A percentile compares a stretch with the other conserved stretches of the same genome.
These are phyloP conservation scores for Penicillium vulpinum DNA, from an alignment of 2,329 filamentous ascomycete genomes.

Conservation along the genomic window DNA sequence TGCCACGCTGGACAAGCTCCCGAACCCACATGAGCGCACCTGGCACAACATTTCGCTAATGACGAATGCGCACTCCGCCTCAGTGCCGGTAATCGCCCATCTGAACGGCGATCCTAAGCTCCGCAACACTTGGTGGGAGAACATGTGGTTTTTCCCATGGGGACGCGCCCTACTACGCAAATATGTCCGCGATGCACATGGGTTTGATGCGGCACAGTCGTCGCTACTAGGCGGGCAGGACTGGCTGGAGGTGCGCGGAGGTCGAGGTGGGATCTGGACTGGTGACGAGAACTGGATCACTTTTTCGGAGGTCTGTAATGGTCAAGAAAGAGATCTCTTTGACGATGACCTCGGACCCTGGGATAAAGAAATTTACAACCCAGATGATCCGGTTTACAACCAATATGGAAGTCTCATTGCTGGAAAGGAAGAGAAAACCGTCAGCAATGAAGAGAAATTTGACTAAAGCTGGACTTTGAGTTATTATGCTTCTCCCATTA, in stretches of 20 bases:
- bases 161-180: conserved; percentile 52
- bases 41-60: conserved; percentile 49
- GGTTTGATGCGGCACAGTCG: conserved; percentile 44
- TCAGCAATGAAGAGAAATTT: conserved; percentile 3
- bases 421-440: conserved; percentile 30
- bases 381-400: conserved; percentile 39
- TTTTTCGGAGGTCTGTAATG: conserved; percentile 51
- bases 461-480: background rate
- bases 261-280: conserved; percentile 57
- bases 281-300: conserved; percentile 51
- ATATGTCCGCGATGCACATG: conserved; percentile 49
- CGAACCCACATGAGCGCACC: conserved; percentile 37
- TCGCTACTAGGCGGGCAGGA: conserved; percentile 49
- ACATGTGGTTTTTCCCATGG: conserved; percentile 53
- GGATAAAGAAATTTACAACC: conserved; percentile 37
- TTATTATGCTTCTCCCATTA: background rate
- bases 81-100: conserved; percentile 49
- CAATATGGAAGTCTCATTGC: conserved; percentile 40
- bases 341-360: conserved; percentile 48
- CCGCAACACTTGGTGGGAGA: conserved; percentile 43
- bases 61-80: conserved; percentile 51
- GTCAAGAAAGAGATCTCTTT: conserved; percentile 49
- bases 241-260: conserved; percentile 53
- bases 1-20: conserved; percentile 45
- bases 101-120: conserved; percentile 39